Conservation (phyloP, 2,329 filamentous ascomycete genomes). For the Aspergillus sclerotialis region DNA sequence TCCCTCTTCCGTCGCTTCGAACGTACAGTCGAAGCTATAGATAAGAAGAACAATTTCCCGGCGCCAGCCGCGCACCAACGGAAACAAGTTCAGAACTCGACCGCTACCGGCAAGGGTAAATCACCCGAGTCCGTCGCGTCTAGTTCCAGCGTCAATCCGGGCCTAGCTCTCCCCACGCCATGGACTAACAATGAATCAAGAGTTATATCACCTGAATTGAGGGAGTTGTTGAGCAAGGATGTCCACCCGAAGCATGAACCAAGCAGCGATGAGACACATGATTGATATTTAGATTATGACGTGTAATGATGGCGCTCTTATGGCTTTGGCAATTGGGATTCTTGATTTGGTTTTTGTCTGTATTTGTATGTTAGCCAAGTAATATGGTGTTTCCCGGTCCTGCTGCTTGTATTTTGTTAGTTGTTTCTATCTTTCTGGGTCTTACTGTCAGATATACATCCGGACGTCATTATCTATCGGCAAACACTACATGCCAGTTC, state of each 20-base stretch:
- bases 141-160: conserved; percentile 7
- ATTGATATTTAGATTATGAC: conserved; percentile 1
- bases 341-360: neutral
- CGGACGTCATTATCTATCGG: too few species aligned
- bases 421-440: too few species aligned
- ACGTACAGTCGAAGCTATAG: conserved; percentile 79
- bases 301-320: too few species aligned
- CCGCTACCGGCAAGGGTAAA: conserved; percentile 24
- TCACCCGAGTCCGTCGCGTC: conserved; percentile 11
- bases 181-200: conserved; percentile 30
- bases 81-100: conserved; percentile 25
- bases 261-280: conserved; percentile 4
- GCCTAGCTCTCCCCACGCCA: conserved; percentile 12
- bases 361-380: too few species aligned
- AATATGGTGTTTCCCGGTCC: too few species aligned
- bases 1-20: conserved; percentile 82
- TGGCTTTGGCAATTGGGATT: too few species aligned
- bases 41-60: conserved; percentile 85
- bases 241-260: conserved; percentile 36
- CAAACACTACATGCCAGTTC: too few species aligned
- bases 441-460: too few species aligned
- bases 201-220: conserved; percentile 58
- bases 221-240: conserved; percentile 55
- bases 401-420: too few species aligned
- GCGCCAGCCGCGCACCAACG: conserved; percentile 44